Percentiles rank a stretch among this genome's conserved stretches.
These are phyloP conservation scores for Cutaneotrichosporon sp. DNA, from an alignment of 1,284 basidiomycete species.

Conservation along the genomic window DNA sequence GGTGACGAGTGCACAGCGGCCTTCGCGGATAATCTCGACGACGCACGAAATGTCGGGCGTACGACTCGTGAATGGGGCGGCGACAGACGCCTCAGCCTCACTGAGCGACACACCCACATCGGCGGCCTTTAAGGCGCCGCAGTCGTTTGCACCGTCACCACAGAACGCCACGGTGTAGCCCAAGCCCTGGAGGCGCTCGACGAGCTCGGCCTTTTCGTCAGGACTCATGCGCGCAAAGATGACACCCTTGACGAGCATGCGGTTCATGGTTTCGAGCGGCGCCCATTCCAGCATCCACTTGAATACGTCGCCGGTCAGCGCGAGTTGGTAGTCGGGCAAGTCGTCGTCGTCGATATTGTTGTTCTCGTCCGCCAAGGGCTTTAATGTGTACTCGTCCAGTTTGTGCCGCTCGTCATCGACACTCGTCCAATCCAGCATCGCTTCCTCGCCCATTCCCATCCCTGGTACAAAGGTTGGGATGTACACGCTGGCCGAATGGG, in stretches of 20 bases:
- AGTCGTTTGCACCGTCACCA: conserved; percentile 98
- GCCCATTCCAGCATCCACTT: conserved; percentile 98
- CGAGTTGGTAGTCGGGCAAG: conserved; percentile 77
- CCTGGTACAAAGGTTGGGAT: conserved; percentile 78
- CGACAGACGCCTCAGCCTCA: conserved; percentile 98
- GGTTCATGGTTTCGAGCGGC: conserved; percentile 85
- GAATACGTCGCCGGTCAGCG: conserved; percentile 95
- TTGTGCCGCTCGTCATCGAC: conserved; percentile 86
- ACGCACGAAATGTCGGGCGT: conserved; percentile 95
- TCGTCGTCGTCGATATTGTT: conserved; percentile 68
- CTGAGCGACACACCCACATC: conserved; percentile 96
- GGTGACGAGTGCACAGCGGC: conserved; percentile 90
- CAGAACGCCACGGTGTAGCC: conserved; percentile 98
- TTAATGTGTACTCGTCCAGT: conserved; percentile 83
- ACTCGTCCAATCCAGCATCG: conserved; percentile 83
- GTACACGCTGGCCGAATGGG: conserved; percentile 88
- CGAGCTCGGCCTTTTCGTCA: conserved; percentile 98
- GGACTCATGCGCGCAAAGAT: conserved; percentile 99
- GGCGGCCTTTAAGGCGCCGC: conserved; percentile 95
- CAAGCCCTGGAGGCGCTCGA: conserved; percentile 86
- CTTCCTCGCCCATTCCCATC: conserved; percentile 64
- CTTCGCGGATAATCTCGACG: conserved; percentile 93
- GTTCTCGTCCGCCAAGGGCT: conserved; percentile 66
- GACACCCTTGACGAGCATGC: conserved; percentile 97
- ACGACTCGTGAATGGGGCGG: conserved; percentile 93